Evolutionary conservation across 2,329 filamentous ascomycete genomes (phyloP).

Genomic region (Beauveria australis): DNA sequence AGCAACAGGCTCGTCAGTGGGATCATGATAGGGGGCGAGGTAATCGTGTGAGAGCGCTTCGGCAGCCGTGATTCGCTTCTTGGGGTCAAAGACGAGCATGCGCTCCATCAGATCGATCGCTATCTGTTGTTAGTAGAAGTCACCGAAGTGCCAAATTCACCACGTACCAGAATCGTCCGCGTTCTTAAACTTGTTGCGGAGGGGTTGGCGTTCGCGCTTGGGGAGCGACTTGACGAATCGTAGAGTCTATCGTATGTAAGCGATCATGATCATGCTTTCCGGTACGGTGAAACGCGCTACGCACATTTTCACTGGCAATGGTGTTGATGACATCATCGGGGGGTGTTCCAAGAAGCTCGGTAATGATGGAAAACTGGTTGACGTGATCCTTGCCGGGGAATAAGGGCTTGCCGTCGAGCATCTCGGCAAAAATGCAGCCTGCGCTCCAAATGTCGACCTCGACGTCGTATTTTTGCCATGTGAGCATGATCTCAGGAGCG

Average conservation of each 20-base stretch:
- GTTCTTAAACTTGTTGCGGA: conserved; percentile 88
- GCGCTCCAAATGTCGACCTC: conserved; percentile 99
- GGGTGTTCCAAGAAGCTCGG: conserved; percentile 88
- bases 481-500: conserved; percentile 98
- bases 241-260: conserved; percentile 55
- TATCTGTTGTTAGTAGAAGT: conserved; percentile 32
- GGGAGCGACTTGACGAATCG: conserved; percentile 96
- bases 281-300: conserved; percentile 21
- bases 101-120: conserved; percentile 89
- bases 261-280: conserved; percentile 14
- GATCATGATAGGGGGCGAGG: conserved; percentile 92
- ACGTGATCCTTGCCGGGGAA: conserved; percentile 99
- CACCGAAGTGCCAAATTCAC: not conserved
- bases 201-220: conserved; percentile 82
- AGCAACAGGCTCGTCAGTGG: conserved; percentile 88
- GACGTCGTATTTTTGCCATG: conserved; percentile 99
- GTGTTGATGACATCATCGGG: conserved; percentile 98
- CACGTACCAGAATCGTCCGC: conserved; percentile 72
- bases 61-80: conserved; percentile 81
- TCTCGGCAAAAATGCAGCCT: conserved; percentile 97
- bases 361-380: conserved; percentile 99
- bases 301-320: conserved; percentile 94
- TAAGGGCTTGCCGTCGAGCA: conserved; percentile 95
- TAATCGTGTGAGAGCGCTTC: conserved; percentile 88
- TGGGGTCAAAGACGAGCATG: conserved; percentile 98